Evolutionary conservation across 768 basidiomycete genomes (phyloP).

Genomic region (Hericium alpestre): DNA sequence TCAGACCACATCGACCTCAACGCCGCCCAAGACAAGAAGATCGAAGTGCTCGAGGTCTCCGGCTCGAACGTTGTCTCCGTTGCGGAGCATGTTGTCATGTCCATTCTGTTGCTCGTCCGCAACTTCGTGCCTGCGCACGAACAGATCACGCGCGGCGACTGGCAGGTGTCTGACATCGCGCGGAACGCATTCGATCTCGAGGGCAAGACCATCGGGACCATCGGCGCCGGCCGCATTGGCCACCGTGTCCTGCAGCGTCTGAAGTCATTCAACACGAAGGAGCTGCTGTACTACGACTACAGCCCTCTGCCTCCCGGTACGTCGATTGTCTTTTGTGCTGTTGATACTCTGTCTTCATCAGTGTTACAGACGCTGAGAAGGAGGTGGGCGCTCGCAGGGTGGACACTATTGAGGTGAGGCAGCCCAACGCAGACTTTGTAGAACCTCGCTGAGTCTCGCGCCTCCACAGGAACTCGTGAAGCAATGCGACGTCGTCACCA

Average conservation of each 20-base stretch:
- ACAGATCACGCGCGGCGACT: slow-evolving; percentile 26
- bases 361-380: slow-evolving; percentile 18
- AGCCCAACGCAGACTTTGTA: too few relatives aligned
- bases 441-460: not conserved
- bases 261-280: slow-evolving; percentile 30
- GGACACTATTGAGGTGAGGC: slow-evolving; percentile 19
- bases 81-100: slow-evolving; percentile 33
- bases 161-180: slow-evolving; percentile 30
- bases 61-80: slow-evolving; percentile 35
- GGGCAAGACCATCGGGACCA: slow-evolving; percentile 36
- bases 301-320: slow-evolving; percentile 16
- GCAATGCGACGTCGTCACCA: slow-evolving; percentile 24
- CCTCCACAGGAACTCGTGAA: slow-evolving; percentile 4
- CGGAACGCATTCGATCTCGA: slow-evolving; percentile 36
- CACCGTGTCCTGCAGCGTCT: slow-evolving; percentile 23
- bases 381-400: slow-evolving; percentile 26
- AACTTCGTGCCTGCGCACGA: slow-evolving; percentile 33
- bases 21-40: slow-evolving; percentile 61
- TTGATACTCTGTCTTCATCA: not conserved
- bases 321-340: not conserved
- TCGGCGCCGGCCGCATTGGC: slow-evolving; percentile 34
- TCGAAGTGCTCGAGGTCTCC: slow-evolving; percentile 63
- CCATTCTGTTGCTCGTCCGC: slow-evolving; percentile 34
- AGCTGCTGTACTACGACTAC: slow-evolving; percentile 36
- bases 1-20: slow-evolving; percentile 81